phyloP scores from a whole-genome alignment of 345 rosid species.

The Gossypium anomalum region DNA sequence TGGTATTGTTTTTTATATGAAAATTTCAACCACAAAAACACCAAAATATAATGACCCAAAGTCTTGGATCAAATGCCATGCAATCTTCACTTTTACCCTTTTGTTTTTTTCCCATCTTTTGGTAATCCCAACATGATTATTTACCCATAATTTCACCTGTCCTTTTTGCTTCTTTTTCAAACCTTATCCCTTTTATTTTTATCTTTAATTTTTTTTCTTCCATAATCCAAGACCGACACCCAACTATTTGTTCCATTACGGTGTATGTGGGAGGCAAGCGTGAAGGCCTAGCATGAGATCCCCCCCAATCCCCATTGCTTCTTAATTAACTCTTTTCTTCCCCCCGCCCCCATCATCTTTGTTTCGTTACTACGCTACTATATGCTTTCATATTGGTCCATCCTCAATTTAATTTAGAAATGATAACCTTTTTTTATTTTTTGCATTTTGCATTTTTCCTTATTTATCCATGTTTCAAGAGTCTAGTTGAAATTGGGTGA shows the following conservation, averaged over 20 bases:
- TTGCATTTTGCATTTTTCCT: too few relatives aligned
- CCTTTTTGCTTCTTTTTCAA: conserved; percentile 4
- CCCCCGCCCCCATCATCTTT: conserved; percentile 10
- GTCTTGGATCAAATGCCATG: neutral
- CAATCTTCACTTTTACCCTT: conserved; percentile 6
- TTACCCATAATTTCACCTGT: neutral
- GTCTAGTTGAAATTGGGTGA: neutral
- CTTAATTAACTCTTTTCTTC: neutral
- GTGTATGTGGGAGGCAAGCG: conserved; percentile 27
- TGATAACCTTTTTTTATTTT: too few relatives aligned
- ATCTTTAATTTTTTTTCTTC: too few relatives aligned
- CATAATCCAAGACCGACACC: neutral
- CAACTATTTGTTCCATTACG: neutral
- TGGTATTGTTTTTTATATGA: neutral
- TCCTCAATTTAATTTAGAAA: neutral
- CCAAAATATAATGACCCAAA: neutral
- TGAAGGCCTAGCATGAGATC: conserved; percentile 10
- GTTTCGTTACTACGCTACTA: conserved; percentile 28
- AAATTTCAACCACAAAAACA: neutral
- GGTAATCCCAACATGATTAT: conserved; percentile 3
- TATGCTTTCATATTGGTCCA: neutral
- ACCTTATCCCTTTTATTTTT: conserved; percentile 17
- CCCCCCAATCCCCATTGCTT: neutral
- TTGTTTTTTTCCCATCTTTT: neutral
- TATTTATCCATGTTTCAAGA: too few relatives aligned